Evolutionary conservation across 257 asterid species (phyloP).

Genomic region (Solanum rostratum): DNA sequence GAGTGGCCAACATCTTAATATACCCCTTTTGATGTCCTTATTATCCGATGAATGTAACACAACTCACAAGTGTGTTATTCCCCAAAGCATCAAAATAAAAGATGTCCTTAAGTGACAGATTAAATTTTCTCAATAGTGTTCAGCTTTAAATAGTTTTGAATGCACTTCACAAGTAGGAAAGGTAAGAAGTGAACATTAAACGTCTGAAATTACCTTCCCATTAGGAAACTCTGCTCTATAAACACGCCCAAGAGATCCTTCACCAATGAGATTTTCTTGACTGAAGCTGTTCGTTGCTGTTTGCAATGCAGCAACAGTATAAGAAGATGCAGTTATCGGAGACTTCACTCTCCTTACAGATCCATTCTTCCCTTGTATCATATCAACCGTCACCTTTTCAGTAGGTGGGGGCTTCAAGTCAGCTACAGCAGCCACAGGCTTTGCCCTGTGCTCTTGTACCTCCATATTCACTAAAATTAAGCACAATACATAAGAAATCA

Average conservation of each 20-base stretch:
- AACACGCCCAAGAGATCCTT: slow-evolving; percentile 97
- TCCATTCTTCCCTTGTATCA: slow-evolving; percentile 61
- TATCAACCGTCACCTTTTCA: slow-evolving; percentile 48
- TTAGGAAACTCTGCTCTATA: slow-evolving; percentile 78
- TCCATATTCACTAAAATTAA: slow-evolving; percentile 42
- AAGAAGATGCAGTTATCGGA: slow-evolving; percentile 70
- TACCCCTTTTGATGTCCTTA: neutral
- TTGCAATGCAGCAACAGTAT: slow-evolving; percentile 82
- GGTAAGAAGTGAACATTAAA: neutral
- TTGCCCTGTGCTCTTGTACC: slow-evolving; percentile 57
- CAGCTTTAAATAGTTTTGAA: neutral
- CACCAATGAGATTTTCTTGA: slow-evolving; percentile 90
- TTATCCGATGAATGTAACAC: neutral
- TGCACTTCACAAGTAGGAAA: neutral
- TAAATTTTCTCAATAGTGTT: neutral
- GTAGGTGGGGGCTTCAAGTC: slow-evolving; percentile 68
- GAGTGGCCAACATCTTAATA: neutral
- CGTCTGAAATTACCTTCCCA: slow-evolving; percentile 62
- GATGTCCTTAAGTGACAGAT: neutral
- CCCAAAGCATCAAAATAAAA: neutral
- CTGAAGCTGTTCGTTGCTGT: slow-evolving; percentile 89
- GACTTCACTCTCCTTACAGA: slow-evolving; percentile 62
- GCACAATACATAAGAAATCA: neutral
- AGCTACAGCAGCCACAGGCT: slow-evolving; percentile 32
- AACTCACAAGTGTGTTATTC: neutral